Conservation (phyloP, 805 yeast genomes). For the Teunomyces panamensis region DNA sequence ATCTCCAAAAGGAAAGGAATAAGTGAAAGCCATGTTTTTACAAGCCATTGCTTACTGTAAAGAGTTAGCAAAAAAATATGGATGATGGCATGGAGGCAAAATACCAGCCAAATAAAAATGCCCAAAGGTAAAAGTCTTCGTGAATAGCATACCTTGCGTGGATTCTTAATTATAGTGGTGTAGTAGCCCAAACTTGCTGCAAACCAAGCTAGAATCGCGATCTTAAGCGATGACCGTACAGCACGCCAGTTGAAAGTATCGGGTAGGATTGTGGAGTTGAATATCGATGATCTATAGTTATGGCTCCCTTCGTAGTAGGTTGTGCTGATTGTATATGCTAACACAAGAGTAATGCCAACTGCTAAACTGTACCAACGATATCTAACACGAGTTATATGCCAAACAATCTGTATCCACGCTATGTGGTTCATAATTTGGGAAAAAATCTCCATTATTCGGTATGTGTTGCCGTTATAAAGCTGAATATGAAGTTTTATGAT, state of each 20-base stretch:
- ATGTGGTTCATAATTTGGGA: constrained; percentile 44
- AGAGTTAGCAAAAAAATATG: constrained; percentile 23
- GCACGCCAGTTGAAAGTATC: constrained; percentile 17
- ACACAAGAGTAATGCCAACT: constrained; percentile 14
- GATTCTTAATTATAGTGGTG: constrained; percentile 33
- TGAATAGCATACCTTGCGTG: constrained; percentile 44
- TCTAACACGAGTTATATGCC: constrained; percentile 19
- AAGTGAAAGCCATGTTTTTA: constrained; percentile 49
- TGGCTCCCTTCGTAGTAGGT: constrained; percentile 11
- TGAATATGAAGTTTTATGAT: constrained; percentile 35
- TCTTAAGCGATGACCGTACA: constrained; percentile 27
- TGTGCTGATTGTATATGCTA: constrained; percentile 16
- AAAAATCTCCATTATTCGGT: constrained; percentile 39
- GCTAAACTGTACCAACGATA: constrained; percentile 25
- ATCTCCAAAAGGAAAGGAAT: constrained; percentile 45
- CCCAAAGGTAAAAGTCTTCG: constrained; percentile 49
- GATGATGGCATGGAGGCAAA: constrained; percentile 37
- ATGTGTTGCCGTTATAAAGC: constrained; percentile 36
- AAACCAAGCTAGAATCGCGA: constrained; percentile 26
- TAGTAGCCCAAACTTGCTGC: constrained; percentile 35
- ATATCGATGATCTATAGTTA: constrained; percentile 9
- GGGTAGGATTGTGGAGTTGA: constrained; percentile 5
- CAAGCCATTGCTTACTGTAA: constrained; percentile 32
- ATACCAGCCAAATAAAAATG: constrained; percentile 36
- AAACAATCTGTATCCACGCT: constrained; percentile 55